phyloP scores from a whole-genome alignment of 2,329 filamentous ascomycete species.

The Aspergillus brunneoviolaceus region DNA sequence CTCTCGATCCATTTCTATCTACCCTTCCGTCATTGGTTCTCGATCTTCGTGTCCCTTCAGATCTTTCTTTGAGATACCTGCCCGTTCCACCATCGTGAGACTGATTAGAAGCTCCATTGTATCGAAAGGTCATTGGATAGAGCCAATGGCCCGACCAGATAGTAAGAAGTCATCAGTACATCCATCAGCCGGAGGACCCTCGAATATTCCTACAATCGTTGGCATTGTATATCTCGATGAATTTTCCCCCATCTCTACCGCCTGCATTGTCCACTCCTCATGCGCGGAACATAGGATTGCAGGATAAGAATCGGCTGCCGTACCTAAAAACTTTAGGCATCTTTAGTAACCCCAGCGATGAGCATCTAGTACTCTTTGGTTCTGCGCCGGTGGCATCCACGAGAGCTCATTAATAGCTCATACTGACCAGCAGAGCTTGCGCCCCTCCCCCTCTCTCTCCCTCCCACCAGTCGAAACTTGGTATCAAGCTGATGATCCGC shows the following conservation, averaged over 20 bases:
- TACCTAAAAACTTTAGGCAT: neutral
- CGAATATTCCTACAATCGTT: neutral
- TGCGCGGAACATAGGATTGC: neutral
- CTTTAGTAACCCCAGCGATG: neutral
- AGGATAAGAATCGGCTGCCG: neutral
- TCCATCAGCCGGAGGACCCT: neutral
- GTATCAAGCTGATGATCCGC: neutral
- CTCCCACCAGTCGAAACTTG: neutral
- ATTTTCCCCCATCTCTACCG: conserved; percentile 3
- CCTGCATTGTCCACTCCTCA: conserved; percentile 8
- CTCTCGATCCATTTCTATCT: neutral
- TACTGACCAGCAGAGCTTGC: neutral
- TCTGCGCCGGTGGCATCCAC: neutral
- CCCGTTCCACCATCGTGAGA: neutral
- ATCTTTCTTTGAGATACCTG: conserved; percentile 1
- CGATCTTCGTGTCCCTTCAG: neutral
- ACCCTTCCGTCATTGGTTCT: neutral
- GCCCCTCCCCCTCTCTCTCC: neutral
- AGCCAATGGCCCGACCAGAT: too few species aligned
- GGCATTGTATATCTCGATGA: conserved; percentile 8
- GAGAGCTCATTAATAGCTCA: neutral
- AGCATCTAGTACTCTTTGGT: neutral
- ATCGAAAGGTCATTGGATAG: too few species aligned
- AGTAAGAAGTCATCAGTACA: too few species aligned
- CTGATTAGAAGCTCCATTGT: too few species aligned